phyloP scores from a whole-genome alignment of 192 early-diverging fungal genomes.

The Geranomyces variabilis region DNA sequence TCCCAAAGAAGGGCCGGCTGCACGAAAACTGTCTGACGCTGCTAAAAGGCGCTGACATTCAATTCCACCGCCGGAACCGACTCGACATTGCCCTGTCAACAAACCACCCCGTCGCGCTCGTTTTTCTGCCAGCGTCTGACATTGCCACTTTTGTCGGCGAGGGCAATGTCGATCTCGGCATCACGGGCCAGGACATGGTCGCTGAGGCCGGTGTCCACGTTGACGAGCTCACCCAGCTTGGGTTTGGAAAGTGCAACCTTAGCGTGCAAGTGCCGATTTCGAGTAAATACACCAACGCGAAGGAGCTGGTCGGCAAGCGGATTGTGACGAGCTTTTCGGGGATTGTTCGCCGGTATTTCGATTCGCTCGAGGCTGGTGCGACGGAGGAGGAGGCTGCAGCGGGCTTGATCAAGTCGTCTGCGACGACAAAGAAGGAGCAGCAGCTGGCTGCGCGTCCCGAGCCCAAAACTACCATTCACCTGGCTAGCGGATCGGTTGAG shows the following conservation, averaged over 20 bases:
- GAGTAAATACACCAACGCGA: conserved; percentile 48
- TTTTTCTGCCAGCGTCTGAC: conserved; percentile 94
- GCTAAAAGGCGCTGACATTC: conserved; percentile 88
- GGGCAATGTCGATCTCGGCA: conserved; percentile 95
- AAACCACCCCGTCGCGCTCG: conserved; percentile 90
- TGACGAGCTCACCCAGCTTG: conserved; percentile 63
- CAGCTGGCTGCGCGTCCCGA: conserved; percentile 44
- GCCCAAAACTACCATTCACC: conserved; percentile 75
- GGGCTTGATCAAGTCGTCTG: conserved; percentile 1
- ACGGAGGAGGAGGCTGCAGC: conserved; percentile 25
- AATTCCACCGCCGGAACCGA: conserved; percentile 91
- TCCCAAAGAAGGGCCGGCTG: conserved; percentile 98
- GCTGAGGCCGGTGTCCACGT: conserved; percentile 77
- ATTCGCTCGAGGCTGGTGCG: conserved; percentile 68
- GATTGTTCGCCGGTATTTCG: conserved; percentile 71
- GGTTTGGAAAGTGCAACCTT: conserved; percentile 93
- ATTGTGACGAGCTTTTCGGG: conserved; percentile 92
- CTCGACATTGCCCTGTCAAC: conserved; percentile 96
- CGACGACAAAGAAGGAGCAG: conserved; percentile 53
- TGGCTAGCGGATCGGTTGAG: conserved; percentile 93
- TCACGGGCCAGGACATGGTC: conserved; percentile 96
- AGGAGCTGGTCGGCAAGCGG: conserved; percentile 85
- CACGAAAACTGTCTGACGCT: conserved; percentile 85
- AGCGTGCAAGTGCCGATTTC: conserved; percentile 86
- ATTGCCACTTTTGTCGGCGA: conserved; percentile 95